Base-by-base conservation (phyloP, 495 filamentous ascomycete genomes). In the Antarctomyces pellizariae region DNA sequence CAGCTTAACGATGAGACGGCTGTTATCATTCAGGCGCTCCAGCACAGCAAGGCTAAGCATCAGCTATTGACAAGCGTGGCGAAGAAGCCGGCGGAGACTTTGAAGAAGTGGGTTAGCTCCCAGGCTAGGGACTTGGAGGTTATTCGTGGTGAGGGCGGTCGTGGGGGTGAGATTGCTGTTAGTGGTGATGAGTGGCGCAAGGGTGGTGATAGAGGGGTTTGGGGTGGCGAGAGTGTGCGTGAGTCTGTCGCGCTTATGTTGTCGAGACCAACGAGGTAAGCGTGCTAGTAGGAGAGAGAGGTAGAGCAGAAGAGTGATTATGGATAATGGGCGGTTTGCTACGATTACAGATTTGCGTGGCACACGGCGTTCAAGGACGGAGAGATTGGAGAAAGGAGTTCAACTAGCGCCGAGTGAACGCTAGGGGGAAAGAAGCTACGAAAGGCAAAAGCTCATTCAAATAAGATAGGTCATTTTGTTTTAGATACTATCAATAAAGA, bases 111-210 rank as follows among this genome's bases (percentile, higher is more conserved):
- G 86, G 55, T 89, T 31, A 73, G 67, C 38, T 76, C 67, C 4
- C 86, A 97, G 56, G 75, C 73, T 42, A 52, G 86, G 25, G 86
- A 97, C 49, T 54, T 95, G 27, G 84, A 93, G 45, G 67, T 83
- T 6, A 69, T 95, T 22, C 49, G 84, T 24, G 86, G 86, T 18
- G 89, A 93, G 48, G 66, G 64, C 3, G 58, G 57, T 22, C 56
- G 70, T 14, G 69, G 70, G 5, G 71, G 64, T 24, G 71, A 66
- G 5, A 72, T 76, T 31, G 54, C 59, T 21, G 49, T 48, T 0
- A 47, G 36, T 4, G 57, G 59, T 4, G 61, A 66, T 22, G 61
- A 66, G 47, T 66, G 61, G 61, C 47, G 61, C 31, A 43, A 48
- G 16, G 61, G 61, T 13, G 59, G 61, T 0, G 38, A 46, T 29